Conservation (phyloP, 345 rosid species). For the Pelargonium nanum region DNA sequence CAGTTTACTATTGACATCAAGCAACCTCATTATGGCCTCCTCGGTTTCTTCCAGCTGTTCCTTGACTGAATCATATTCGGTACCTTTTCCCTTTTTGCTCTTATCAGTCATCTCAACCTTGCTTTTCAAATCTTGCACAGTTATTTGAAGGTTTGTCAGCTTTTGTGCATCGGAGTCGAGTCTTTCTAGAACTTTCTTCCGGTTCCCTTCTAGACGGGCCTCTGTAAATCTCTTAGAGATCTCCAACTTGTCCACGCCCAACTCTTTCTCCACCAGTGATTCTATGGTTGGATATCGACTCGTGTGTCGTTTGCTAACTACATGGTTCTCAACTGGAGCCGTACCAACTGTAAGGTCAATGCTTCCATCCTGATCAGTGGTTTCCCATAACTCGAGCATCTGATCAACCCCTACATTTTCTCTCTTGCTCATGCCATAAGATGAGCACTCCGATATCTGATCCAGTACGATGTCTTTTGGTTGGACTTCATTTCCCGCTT, state of each 20-base stretch:
- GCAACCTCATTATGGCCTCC: constrained; percentile 48
- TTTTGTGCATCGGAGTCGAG: constrained; percentile 84
- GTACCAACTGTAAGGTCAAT: constrained; percentile 32
- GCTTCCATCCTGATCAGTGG: constrained; percentile 25
- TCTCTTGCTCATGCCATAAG: constrained; percentile 63
- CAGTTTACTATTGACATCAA: constrained; percentile 50
- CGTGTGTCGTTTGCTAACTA: constrained; percentile 26
- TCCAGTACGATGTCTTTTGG: constrained; percentile 94
- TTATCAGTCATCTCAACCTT: constrained; percentile 64
- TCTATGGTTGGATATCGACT: constrained; percentile 36
- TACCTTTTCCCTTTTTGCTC: constrained; percentile 46
- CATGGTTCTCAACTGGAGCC: constrained; percentile 18
- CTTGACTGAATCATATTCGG: constrained; percentile 53
- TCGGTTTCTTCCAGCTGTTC: constrained; percentile 79
- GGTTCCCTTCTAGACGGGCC: constrained; percentile 42
- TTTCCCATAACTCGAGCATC: constrained; percentile 52
- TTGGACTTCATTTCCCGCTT: constrained; percentile 49
- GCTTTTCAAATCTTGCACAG: constrained; percentile 64
- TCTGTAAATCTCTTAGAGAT: constrained; percentile 47
- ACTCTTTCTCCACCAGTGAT: constrained; percentile 55
- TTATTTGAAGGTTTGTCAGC: constrained; percentile 66
- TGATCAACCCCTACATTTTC: constrained; percentile 43
- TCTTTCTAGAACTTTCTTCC: constrained; percentile 72
- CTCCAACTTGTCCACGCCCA: constrained; percentile 66
- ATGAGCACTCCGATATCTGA: constrained; percentile 76